phyloP scores from a whole-genome alignment of 371 early-diverging fungal species.

The Batrachochytrium dendrobatidis region DNA sequence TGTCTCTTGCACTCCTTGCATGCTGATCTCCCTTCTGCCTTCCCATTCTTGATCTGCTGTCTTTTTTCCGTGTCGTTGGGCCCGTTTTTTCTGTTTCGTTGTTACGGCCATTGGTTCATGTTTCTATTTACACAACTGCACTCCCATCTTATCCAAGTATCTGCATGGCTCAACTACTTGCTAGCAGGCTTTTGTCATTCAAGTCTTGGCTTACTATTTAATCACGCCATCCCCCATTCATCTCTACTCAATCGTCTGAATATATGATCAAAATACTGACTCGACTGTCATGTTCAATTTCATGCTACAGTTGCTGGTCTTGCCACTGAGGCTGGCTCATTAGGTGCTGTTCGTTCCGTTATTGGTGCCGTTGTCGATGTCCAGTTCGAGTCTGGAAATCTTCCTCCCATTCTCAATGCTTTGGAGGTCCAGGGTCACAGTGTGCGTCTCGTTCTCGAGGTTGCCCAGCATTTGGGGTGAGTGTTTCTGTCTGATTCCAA shows the following conservation, averaged over 20 bases:
- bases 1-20: background rate
- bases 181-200: too few species aligned
- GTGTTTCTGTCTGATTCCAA: slow-evolving; percentile 9
- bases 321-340: slow-evolving; percentile 28
- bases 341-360: slow-evolving; percentile 73
- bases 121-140: too few species aligned
- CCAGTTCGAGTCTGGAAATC: slow-evolving; percentile 85
- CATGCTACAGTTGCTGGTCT: slow-evolving; percentile 17
- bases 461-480: slow-evolving; percentile 88
- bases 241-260: too few species aligned
- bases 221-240: too few species aligned
- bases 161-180: too few species aligned
- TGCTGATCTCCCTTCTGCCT: background rate
- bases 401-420: slow-evolving; percentile 95
- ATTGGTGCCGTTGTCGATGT: slow-evolving; percentile 98
- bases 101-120: too few species aligned
- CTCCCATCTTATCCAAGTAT: too few species aligned
- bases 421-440: slow-evolving; percentile 81
- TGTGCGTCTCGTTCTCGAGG: slow-evolving; percentile 89
- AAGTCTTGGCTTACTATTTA: too few species aligned
- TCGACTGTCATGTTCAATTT: too few species aligned
- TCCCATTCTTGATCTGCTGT: background rate
- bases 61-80: too few species aligned
- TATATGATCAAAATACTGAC: too few species aligned
- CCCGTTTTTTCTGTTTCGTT: too few species aligned